Base-by-base conservation (phyloP, 257 asterid genomes). In the Lycium ferocissimum region DNA sequence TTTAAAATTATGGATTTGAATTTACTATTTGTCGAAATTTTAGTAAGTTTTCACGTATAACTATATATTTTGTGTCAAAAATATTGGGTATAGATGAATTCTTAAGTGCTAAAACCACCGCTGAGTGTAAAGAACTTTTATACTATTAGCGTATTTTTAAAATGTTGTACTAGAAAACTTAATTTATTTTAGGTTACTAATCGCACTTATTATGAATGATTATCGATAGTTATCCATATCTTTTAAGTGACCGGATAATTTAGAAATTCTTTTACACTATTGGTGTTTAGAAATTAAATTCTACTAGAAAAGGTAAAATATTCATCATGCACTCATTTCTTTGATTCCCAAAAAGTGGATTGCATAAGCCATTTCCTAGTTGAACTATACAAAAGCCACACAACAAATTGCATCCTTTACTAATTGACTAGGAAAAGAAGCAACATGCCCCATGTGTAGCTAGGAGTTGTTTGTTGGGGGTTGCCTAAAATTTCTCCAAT, bases 401-500 rank as follows among this genome's bases (percentile, higher is more conserved):
- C 40, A 65, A 65, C 9, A 63, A 26, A 11, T 65, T 14, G 47
- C 12, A 69, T 37, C 15, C 47, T 2, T 67, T 12, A 14, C 26
- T 15, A 69, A 40, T 69, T 69, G 78, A 38, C 53, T 69, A 69
- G 78, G 26, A 69, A 37, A 69, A 69, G 26, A 7, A 69, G 14
- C 1, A 76, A 76, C 82, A 76, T 76, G 9, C 15, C 82, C 63
- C 82, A 76, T 26, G 65, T 51, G 65, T 53, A 53, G 22, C 6
- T 26, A 76, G 9, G 13, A 51, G 82, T 76, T 76, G 47, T 51
- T 76, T 76, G 65, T 51, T 76, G 65, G 63, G 82, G 18, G 7
- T 76, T 76, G 82, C 65, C 47, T 51, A 54, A 26, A 76, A 13
- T 76, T 51, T 76, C 82, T 22, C 26, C 82, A 51, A 76, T 76